phyloP scores from a whole-genome alignment of 352 stramenopile species.

The Blastocystis sp. region DNA sequence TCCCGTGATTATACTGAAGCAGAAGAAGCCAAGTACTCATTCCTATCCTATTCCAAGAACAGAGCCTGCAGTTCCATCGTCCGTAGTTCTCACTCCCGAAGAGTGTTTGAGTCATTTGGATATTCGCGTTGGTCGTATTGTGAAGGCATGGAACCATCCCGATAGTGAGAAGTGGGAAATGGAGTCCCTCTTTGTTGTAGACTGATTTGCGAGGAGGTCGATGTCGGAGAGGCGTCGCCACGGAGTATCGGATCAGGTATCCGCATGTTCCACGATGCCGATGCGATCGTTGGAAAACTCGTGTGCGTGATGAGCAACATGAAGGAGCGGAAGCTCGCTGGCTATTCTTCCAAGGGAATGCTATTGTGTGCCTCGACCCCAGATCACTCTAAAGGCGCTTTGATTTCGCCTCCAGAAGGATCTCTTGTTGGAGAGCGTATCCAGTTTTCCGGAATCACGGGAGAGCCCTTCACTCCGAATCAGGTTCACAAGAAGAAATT shows the following conservation, averaged over 20 bases:
- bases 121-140: slow-evolving; percentile 77
- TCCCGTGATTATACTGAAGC: background rate
- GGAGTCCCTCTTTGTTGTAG: slow-evolving; percentile 57
- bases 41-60: background rate
- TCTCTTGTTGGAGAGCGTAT: slow-evolving; percentile 62
- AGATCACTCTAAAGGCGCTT: slow-evolving; percentile 64
- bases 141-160: slow-evolving; percentile 80
- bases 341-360: slow-evolving; percentile 79
- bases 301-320: slow-evolving; percentile 79
- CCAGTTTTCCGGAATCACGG: slow-evolving; percentile 50
- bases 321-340: slow-evolving; percentile 75
- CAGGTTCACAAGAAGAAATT: slow-evolving; percentile 56
- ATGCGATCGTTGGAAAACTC: slow-evolving; percentile 62
- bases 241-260: slow-evolving; percentile 68
- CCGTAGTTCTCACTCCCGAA: background rate
- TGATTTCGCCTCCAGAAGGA: slow-evolving; percentile 71
- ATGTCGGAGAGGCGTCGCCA: slow-evolving; percentile 74
- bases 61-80: background rate
- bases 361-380: slow-evolving; percentile 72
- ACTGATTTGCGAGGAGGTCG: slow-evolving; percentile 79
- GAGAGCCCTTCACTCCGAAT: slow-evolving; percentile 14
- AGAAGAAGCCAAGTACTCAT: background rate
- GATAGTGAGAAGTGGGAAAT: slow-evolving; percentile 70
- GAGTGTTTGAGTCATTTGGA: slow-evolving; percentile 72
- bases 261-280: slow-evolving; percentile 56